Evolutionary conservation across 352 stramenopile species (phyloP).

Genomic region (Blastocystis sp.): DNA sequence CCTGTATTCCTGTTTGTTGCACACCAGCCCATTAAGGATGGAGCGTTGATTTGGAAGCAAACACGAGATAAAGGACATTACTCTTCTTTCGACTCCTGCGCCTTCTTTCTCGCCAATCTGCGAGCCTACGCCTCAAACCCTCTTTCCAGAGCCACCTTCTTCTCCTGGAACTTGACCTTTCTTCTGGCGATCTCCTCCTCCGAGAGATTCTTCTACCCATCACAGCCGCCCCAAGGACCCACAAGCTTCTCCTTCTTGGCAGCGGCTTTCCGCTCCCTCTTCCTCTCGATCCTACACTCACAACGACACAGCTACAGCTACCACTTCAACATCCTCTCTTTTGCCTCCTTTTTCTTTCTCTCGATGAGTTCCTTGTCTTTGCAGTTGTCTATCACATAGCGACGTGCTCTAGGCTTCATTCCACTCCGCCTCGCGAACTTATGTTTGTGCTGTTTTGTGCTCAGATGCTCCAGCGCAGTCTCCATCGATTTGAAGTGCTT

Average conservation of each 20-base stretch:
- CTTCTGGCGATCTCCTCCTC: conserved; percentile 30
- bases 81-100: background rate
- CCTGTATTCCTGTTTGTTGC: conserved; percentile 29
- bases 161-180: conserved; percentile 65
- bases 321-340: conserved; percentile 26
- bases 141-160: conserved; percentile 4
- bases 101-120: conserved; percentile 36
- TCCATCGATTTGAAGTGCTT: conserved; percentile 14
- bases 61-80: background rate
- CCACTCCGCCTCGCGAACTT: background rate
- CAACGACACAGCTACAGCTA: background rate
- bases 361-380: conserved; percentile 21
- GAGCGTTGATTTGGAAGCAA: background rate
- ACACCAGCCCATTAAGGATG: background rate
- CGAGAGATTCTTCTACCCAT: conserved; percentile 54
- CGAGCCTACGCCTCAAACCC: background rate
- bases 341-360: background rate
- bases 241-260: conserved; percentile 15
- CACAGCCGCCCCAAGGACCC: background rate
- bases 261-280: background rate
- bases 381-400: conserved; percentile 54
- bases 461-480: conserved; percentile 42
- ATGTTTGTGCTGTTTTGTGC: conserved; percentile 39
- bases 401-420: conserved; percentile 2
- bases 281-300: background rate